Evolutionary conservation across 371 early-diverging fungal genomes (phyloP).

Genomic region (Circinella umbellata): DNA sequence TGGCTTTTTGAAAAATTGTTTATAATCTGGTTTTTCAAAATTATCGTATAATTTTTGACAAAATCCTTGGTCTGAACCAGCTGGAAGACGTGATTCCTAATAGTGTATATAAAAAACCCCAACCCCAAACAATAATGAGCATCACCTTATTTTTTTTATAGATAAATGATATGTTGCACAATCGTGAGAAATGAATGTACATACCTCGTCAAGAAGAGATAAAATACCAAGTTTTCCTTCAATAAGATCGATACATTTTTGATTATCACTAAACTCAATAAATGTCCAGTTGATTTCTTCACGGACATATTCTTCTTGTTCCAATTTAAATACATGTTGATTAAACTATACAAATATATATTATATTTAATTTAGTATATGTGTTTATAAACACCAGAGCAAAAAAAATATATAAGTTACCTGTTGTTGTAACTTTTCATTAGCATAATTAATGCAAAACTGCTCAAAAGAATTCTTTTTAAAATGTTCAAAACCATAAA

Average conservation of each 20-base stretch:
- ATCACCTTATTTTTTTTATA: too few relatives aligned
- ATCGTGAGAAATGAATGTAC: background rate
- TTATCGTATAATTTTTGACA: constrained; percentile 81
- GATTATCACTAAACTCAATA: constrained; percentile 97
- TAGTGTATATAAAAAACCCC: background rate
- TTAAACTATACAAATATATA: constrained; percentile 49
- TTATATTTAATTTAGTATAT: background rate
- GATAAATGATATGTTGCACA: too few relatives aligned
- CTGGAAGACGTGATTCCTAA: constrained; percentile 81
- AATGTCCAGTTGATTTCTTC: constrained; percentile 89
- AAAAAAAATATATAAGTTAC: constrained; percentile 3
- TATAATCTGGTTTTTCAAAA: constrained; percentile 67
- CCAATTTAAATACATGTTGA: constrained; percentile 72
- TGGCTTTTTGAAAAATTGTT: constrained; percentile 90
- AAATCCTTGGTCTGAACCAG: constrained; percentile 78
- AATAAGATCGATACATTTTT: constrained; percentile 96
- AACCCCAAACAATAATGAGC: background rate
- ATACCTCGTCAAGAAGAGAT: constrained; percentile 89
- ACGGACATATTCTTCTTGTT: constrained; percentile 91
- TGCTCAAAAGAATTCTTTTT: constrained; percentile 98
- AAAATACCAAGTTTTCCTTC: constrained; percentile 94
- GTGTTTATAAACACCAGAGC: background rate
- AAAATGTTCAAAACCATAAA: constrained; percentile 95
- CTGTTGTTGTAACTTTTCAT: constrained; percentile 94
- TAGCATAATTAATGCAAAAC: constrained; percentile 97